phyloP scores from a whole-genome alignment of 768 basidiomycete species.

The Agrocybe pediades region DNA sequence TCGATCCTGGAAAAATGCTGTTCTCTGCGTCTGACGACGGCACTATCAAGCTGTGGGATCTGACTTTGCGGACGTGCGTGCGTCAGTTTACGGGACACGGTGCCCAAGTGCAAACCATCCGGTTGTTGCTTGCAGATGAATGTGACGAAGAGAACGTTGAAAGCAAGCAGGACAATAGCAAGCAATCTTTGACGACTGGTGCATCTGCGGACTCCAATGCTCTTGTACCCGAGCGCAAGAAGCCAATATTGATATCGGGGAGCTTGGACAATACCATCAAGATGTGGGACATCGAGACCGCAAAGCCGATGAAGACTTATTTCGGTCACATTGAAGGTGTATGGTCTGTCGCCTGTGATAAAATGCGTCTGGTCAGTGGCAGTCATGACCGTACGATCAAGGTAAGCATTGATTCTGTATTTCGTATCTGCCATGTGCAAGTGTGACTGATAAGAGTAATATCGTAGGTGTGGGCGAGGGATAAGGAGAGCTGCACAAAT shows the following conservation, averaged over 20 bases:
- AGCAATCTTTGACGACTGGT: not conserved
- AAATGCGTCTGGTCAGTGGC: slow-evolving; percentile 86
- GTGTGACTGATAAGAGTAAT: slow-evolving; percentile 7
- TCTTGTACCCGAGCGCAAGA: slow-evolving; percentile 37
- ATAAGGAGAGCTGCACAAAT: slow-evolving; percentile 82
- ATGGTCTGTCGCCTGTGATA: slow-evolving; percentile 93
- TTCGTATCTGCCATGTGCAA: not conserved
- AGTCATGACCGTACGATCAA: slow-evolving; percentile 98
- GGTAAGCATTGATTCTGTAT: slow-evolving; percentile 45
- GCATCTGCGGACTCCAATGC: slow-evolving; percentile 5
- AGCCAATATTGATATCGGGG: slow-evolving; percentile 83
- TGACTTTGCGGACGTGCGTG: slow-evolving; percentile 76
- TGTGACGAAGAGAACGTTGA: slow-evolving; percentile 35
- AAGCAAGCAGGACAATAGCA: slow-evolving; percentile 17
- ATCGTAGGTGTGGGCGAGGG: slow-evolving; percentile 88
- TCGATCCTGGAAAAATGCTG: slow-evolving; percentile 89
- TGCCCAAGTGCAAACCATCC: slow-evolving; percentile 92
- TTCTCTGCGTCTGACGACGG: slow-evolving; percentile 98
- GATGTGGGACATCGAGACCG: slow-evolving; percentile 92
- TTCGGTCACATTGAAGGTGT: slow-evolving; percentile 99
- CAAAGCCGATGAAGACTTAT: slow-evolving; percentile 74
- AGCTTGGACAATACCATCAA: slow-evolving; percentile 95
- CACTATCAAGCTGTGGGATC: slow-evolving; percentile 93
- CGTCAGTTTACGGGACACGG: slow-evolving; percentile 88
- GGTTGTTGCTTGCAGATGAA: slow-evolving; percentile 70